phyloP scores from a whole-genome alignment of 768 basidiomycete species.

The Tephrocybe sp. region DNA sequence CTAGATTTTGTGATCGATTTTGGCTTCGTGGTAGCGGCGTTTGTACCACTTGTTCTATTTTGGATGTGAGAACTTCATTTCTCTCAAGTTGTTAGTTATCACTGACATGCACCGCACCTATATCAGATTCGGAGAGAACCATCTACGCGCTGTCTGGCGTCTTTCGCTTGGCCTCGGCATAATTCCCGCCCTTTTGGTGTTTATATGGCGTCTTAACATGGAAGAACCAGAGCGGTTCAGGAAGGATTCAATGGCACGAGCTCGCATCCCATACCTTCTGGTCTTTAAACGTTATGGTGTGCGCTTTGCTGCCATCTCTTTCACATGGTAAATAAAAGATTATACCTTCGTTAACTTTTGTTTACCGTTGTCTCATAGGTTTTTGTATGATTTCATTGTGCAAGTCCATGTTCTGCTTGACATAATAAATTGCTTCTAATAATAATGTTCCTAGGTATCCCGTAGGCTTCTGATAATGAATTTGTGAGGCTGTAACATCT shows the following conservation, averaged over 20 bases:
- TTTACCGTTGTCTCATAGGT: conserved; percentile 35
- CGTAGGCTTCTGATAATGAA: conserved; percentile 36
- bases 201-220: conserved; percentile 87
- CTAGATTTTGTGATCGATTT: conserved; percentile 84
- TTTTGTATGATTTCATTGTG: conserved; percentile 81
- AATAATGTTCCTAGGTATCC: conserved; percentile 49
- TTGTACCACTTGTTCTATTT: conserved; percentile 81
- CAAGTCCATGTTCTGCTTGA: conserved; percentile 32
- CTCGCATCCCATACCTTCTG: conserved; percentile 73
- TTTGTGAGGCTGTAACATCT: not conserved
- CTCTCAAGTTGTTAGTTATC: too few species aligned
- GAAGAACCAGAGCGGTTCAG: conserved; percentile 74
- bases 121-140: conserved; percentile 68
- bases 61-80: conserved; percentile 95
- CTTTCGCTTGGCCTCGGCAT: conserved; percentile 82
- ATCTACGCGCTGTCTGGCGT: conserved; percentile 87
- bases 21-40: conserved; percentile 77
- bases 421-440: not conserved
- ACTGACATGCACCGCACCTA: too few species aligned
- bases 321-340: conserved; percentile 62
- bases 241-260: conserved; percentile 77
- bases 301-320: conserved; percentile 69
- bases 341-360: not conserved
- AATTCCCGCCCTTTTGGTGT: conserved; percentile 77
- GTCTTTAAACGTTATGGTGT: conserved; percentile 81